A percentile compares a stretch with the other conserved stretches of the same genome.
Evolutionary conservation across 2,329 filamentous ascomycete genomes (phyloP).

Genomic region (Calonectria multiphialidica): DNA sequence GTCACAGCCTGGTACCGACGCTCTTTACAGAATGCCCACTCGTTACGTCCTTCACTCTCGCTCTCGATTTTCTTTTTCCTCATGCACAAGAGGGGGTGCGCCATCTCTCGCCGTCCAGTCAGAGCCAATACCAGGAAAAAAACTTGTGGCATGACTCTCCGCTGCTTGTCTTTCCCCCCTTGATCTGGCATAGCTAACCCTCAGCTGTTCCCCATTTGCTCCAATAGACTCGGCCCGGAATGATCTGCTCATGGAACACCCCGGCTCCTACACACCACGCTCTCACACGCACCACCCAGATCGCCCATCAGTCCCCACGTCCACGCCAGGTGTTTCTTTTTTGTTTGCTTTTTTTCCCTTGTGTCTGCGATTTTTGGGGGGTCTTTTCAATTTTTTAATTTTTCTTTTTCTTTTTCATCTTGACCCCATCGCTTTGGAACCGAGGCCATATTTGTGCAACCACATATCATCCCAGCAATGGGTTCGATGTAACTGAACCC

Average conservation of each 20-base stretch:
- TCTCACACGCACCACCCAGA: conserved; percentile 7
- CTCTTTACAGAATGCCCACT: background rate
- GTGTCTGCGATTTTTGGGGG: background rate
- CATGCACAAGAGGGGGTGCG: conserved; percentile 13
- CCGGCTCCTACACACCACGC: conserved; percentile 14
- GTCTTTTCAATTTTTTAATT: background rate
- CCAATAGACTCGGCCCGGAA: conserved; percentile 39
- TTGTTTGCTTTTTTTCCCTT: conserved; percentile 1
- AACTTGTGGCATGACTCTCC: conserved; percentile 31
- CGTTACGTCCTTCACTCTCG: background rate
- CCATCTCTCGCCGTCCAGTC: background rate
- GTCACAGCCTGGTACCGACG: background rate
- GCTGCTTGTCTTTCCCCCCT: conserved; percentile 10
- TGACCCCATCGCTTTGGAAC: background rate
- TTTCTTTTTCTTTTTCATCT: background rate
- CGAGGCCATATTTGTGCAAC: conserved; percentile 12
- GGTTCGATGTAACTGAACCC: background rate
- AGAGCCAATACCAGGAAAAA: conserved; percentile 20
- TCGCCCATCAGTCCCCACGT: conserved; percentile 4
- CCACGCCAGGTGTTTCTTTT: background rate
- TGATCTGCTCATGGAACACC: conserved; percentile 39
- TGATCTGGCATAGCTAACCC: conserved; percentile 30
- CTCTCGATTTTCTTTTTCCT: background rate
- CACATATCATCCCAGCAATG: conserved; percentile 4
- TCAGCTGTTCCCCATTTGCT: conserved; percentile 36